Evolutionary conservation across 306 rosid species (phyloP), one percentile per base, ranked within the genome.

Genomic region (Erythrophleum fordii): DNA sequence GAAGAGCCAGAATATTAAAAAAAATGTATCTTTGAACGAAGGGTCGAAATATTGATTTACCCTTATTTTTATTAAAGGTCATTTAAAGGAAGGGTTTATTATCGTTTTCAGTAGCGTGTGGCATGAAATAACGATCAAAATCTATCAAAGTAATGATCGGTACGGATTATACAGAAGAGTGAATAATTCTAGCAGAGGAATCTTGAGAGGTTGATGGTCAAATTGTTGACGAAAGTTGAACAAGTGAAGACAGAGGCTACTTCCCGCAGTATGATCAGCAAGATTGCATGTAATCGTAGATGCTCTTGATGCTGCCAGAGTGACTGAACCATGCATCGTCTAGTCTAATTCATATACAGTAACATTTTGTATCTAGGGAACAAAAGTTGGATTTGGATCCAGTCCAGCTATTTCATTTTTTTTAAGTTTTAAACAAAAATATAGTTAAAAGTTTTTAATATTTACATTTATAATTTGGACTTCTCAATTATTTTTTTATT

Each of bases 261-360:
- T 14, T 46, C 3, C 22, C 11, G 41, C 68, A n/a, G 10, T 66
- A 3, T 31, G 22, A n/a, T 14, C 73, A 64, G 65, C 25, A 26
- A 44, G 49, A 45, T 4, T 11, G 64, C 31, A 23, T 61, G 64
- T 10, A 6, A 23, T 37, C 53, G 39, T 26, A 14, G 22, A 55
- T 0, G 23, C 41, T 8, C 46, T 22, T 5, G 60, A 25, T 4
- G 52, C 53, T 28, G 53, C 18, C 25, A 25, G 3, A 25, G 5
- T 25, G 34, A 37, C 17, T 37, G 14, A 37, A 34, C 2, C 17
- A 12, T 58, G 16, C 8, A 28, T 25, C 17, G 48, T 66, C 29
- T 35, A 8, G 71, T 66, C 46, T 39, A 66, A 66, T 42, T 41
- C 70, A 65, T 35, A 28, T 26, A 59, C 65, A 26, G 65, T 59